Conservation (phyloP, 768 basidiomycete genomes). For the Kwoniella mangroviensis region DNA sequence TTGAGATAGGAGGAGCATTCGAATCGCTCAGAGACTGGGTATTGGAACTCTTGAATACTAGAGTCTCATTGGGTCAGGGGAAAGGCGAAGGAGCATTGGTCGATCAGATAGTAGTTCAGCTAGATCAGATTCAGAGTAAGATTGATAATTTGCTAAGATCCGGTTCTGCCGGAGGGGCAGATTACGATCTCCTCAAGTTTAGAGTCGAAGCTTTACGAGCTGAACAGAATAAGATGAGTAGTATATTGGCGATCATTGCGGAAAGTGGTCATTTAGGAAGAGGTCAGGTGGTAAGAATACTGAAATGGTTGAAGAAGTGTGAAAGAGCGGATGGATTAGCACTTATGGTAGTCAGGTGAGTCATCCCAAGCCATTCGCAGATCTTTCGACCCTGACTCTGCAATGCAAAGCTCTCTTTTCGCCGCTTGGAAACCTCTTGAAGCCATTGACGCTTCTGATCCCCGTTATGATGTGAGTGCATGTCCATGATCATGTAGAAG, state of each 20-base stretch:
- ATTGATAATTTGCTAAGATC: slow-evolving; percentile 27
- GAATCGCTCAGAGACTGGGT: slow-evolving; percentile 43
- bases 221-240: slow-evolving; percentile 44
- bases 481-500: too few species aligned
- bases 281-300: slow-evolving; percentile 44
- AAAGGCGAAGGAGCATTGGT: slow-evolving; percentile 43
- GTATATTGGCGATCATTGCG: slow-evolving; percentile 34
- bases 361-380: not conserved
- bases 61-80: slow-evolving; percentile 29
- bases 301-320: slow-evolving; percentile 50
- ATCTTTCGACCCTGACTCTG: not conserved
- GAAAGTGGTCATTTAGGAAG: slow-evolving; percentile 41
- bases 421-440: slow-evolving; percentile 36
- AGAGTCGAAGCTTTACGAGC: slow-evolving; percentile 37
- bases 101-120: slow-evolving; percentile 45
- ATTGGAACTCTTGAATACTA: slow-evolving; percentile 27
- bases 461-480: slow-evolving; percentile 32
- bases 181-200: slow-evolving; percentile 40
- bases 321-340: slow-evolving; percentile 41
- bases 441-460: slow-evolving; percentile 30
- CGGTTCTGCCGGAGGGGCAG: slow-evolving; percentile 20
- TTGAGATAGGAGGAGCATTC: slow-evolving; percentile 30
- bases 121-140: slow-evolving; percentile 35
- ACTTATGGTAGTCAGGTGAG: slow-evolving; percentile 38
- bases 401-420: slow-evolving; percentile 24